phyloP scores from a whole-genome alignment of 1,284 basidiomycete genomes.

The Papiliotrema fonsecae region DNA sequence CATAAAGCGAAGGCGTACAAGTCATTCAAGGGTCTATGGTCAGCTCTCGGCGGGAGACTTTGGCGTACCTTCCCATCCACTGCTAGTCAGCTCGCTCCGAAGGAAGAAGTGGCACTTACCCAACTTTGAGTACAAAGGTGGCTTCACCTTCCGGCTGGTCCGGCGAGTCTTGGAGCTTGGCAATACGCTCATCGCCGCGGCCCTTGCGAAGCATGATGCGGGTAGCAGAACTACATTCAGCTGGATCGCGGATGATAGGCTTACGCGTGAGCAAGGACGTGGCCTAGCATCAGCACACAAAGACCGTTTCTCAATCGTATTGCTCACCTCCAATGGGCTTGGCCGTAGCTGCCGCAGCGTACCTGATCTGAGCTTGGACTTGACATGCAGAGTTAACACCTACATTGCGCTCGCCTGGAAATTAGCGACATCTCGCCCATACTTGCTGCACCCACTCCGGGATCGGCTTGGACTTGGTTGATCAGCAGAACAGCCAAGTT shows the following conservation, averaged over 20 bases:
- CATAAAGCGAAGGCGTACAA: not conserved
- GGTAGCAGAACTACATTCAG: conserved; percentile 29
- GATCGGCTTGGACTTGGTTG: conserved; percentile 84
- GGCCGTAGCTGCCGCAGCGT: conserved; percentile 79
- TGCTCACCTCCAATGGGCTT: conserved; percentile 74
- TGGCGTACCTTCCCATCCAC: conserved; percentile 29
- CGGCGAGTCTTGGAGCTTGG: conserved; percentile 90
- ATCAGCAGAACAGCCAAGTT: conserved; percentile 82
- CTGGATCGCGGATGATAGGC: conserved; percentile 1
- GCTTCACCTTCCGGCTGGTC: conserved; percentile 88
- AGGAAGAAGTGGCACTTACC: conserved; percentile 23
- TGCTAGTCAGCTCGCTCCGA: conserved; percentile 7
- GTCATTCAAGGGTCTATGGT: not conserved
- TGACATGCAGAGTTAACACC: conserved; percentile 6
- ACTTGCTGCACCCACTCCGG: conserved; percentile 55
- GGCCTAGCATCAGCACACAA: conserved; percentile 21
- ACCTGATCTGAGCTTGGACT: conserved; percentile 41
- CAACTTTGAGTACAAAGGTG: conserved; percentile 66
- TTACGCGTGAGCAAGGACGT: conserved; percentile 48
- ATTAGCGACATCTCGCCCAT: not conserved
- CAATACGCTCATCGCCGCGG: conserved; percentile 87
- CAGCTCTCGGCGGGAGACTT: not conserved
- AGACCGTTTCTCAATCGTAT: not conserved
- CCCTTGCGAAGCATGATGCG: conserved; percentile 56
- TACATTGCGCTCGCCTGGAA: conserved; percentile 66